These are phyloP conservation scores for Limnanthes douglasii DNA, from an alignment of 345 rosid species.

Conservation along the genomic window DNA sequence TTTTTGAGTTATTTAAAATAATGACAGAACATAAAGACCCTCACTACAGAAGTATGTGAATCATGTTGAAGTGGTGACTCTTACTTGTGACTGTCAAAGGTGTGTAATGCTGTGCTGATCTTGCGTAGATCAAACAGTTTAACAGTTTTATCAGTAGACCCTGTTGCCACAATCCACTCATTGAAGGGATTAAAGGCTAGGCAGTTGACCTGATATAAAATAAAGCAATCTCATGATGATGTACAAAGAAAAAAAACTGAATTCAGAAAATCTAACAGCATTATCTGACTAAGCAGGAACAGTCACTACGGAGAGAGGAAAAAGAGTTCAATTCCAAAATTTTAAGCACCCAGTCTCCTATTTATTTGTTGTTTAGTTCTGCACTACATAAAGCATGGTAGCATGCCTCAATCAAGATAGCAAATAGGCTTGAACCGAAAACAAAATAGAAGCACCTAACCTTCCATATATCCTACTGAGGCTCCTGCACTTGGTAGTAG, in stretches of 20 bases:
- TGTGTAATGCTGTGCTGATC: conserved; percentile 72
- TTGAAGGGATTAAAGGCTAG: conserved; percentile 96
- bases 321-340: not conserved
- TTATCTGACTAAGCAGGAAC: no score
- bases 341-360: not conserved
- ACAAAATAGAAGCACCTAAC: no score
- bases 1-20: not conserved
- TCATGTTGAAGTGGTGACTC: conserved; percentile 2
- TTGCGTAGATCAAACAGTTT: conserved; percentile 89
- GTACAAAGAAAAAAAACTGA: not conserved
- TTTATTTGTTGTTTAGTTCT: not conserved
- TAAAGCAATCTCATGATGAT: not conserved
- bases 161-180: conserved; percentile 98
- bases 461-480: no score
- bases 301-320: no score
- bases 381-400: not conserved
- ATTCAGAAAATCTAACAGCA: no score
- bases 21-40: not conserved
- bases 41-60: conserved; percentile 1
- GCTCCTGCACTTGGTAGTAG: no score
- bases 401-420: not conserved
- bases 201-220: conserved; percentile 63
- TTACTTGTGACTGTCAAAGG: conserved; percentile 94
- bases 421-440: no score
- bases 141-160: conserved; percentile 97